These are phyloP conservation scores for Plantago ovata DNA, from an alignment of 257 asterid species.

Conservation along the genomic window DNA sequence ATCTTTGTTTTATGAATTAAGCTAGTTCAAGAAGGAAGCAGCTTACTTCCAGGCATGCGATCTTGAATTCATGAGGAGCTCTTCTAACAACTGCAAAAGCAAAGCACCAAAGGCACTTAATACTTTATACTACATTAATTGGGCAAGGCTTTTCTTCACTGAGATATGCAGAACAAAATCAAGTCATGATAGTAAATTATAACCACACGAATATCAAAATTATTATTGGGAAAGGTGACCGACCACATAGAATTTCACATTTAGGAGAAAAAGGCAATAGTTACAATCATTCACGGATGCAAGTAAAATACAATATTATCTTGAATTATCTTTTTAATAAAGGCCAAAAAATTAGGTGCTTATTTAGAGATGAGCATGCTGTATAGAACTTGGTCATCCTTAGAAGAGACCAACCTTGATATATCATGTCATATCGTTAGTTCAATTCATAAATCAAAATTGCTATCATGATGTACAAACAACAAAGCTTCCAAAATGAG, in stretches of 20 bases:
- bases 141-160: not conserved
- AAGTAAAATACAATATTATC: too few species aligned
- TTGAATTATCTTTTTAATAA: too few species aligned
- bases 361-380: not conserved
- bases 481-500: constrained; percentile 15
- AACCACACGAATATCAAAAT: not conserved
- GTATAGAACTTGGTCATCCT: not conserved
- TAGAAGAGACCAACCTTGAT: not conserved
- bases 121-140: constrained; percentile 9
- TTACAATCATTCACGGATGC: too few species aligned
- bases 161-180: not conserved
- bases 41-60: constrained; percentile 88
- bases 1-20: not conserved
- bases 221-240: too few species aligned
- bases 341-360: too few species aligned
- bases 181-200: not conserved
- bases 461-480: not conserved
- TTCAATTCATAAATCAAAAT: not conserved
- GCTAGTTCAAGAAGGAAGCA: constrained; percentile 7
- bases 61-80: constrained; percentile 97
- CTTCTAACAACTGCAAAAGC: constrained; percentile 82
- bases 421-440: too few species aligned
- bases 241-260: not conserved
- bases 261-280: not conserved
- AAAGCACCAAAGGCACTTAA: constrained; percentile 22